Evolutionary conservation across 192 early-diverging fungal genomes (phyloP).

Genomic region (Funneliformis mosseae): DNA sequence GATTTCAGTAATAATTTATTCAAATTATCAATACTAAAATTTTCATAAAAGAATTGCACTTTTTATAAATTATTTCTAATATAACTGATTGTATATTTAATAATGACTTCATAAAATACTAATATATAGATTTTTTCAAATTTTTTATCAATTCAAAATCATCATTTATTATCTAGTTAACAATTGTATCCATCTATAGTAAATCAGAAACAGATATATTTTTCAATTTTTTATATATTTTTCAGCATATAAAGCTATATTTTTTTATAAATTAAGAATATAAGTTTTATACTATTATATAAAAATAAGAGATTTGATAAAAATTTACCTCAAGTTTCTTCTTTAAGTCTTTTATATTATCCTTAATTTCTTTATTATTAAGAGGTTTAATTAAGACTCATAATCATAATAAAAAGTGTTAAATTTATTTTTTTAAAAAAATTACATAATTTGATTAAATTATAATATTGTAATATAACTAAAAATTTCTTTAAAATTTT

Average conservation of each 20-base stretch:
- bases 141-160: no score
- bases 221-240: not conserved
- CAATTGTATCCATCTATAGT: no score
- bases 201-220: not conserved
- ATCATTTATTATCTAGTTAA: no score
- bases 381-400: not conserved
- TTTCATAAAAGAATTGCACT: not conserved
- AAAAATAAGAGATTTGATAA: not conserved
- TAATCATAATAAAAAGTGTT: no score
- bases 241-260: not conserved
- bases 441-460: no score
- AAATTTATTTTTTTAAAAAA: no score
- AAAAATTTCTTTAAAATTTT: no score
- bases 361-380: not conserved
- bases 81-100: not conserved
- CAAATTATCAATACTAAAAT: not conserved
- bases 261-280: not conserved
- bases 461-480: no score
- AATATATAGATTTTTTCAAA: no score
- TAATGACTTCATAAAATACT: conserved; percentile 21
- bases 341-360: not conserved
- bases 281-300: not conserved
- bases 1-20: not conserved
- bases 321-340: not conserved
- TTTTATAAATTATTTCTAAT: not conserved